These are phyloP conservation scores for Elongisporangium senticosum DNA, from an alignment of 352 stramenopile genomes.

Conservation along the genomic window DNA sequence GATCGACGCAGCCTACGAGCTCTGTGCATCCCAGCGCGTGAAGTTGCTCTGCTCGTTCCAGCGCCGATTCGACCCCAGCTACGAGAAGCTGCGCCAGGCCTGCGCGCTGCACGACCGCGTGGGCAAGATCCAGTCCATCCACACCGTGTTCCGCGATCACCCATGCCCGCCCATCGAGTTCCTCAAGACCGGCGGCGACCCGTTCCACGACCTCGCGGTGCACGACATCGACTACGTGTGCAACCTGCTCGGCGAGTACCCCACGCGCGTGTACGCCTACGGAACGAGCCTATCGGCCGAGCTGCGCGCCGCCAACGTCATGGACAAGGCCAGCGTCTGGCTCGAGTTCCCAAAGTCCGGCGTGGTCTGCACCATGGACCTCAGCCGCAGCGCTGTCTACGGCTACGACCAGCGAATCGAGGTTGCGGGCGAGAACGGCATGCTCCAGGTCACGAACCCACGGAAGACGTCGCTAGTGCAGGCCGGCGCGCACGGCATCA, in stretches of 20 bases:
- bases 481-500: constrained; percentile 45
- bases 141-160: constrained; percentile 89
- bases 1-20: constrained; percentile 54
- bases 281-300: constrained; percentile 71
- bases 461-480: constrained; percentile 52
- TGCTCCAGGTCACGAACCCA: constrained; percentile 74
- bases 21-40: constrained; percentile 40
- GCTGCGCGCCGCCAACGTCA: constrained; percentile 58
- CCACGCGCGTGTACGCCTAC: constrained; percentile 75
- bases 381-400: constrained; percentile 82
- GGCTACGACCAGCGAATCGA: constrained; percentile 93
- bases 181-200: constrained; percentile 81
- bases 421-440: constrained; percentile 70
- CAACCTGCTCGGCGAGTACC: constrained; percentile 67
- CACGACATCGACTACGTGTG: constrained; percentile 93
- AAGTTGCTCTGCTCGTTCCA: constrained; percentile 90
- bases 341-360: constrained; percentile 60
- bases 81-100: constrained; percentile 41
- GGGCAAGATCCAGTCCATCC: constrained; percentile 70
- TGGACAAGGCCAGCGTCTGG: constrained; percentile 83
- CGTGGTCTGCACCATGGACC: constrained; percentile 85
- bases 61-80: constrained; percentile 88
- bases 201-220: constrained; percentile 88
- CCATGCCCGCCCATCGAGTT: constrained; percentile 86
- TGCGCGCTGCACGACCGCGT: constrained; percentile 44